These are phyloP conservation scores for Aspergillus udagawae DNA, from an alignment of 2,329 filamentous ascomycete species.

Conservation along the genomic window DNA sequence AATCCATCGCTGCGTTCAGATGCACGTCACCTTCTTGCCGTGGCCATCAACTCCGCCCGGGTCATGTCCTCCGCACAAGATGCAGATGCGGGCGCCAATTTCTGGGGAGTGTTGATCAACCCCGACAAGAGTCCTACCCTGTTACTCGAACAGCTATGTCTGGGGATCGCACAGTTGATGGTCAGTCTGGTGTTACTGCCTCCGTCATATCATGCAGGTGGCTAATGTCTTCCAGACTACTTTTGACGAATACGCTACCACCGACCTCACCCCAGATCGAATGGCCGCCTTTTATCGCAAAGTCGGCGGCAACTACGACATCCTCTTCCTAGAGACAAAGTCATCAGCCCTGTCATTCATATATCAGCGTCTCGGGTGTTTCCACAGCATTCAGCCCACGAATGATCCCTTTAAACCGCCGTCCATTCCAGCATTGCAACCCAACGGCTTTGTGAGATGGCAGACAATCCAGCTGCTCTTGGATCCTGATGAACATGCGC, in stretches of 20 bases:
- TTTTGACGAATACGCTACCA: slow-evolving; percentile 31
- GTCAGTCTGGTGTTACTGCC: slow-evolving; percentile 47
- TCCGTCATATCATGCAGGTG: slow-evolving; percentile 8
- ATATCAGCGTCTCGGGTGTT: slow-evolving; percentile 85
- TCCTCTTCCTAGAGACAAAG: slow-evolving; percentile 73
- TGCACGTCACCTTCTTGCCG: slow-evolving; percentile 7
- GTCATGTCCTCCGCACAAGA: slow-evolving; percentile 28
- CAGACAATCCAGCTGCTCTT: slow-evolving; percentile 86
- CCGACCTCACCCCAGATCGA: slow-evolving; percentile 58
- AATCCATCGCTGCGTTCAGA: slow-evolving; percentile 10
- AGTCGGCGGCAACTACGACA: slow-evolving; percentile 72
- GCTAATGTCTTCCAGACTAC: slow-evolving; percentile 19
- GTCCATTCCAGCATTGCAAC: slow-evolving; percentile 75
- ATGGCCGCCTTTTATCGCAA: slow-evolving; percentile 72
- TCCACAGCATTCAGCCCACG: slow-evolving; percentile 77
- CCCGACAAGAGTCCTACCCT: slow-evolving; percentile 64
- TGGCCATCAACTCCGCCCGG: slow-evolving; percentile 14
- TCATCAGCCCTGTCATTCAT: slow-evolving; percentile 79
- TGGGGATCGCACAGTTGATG: slow-evolving; percentile 66
- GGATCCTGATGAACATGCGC: slow-evolving; percentile 81
- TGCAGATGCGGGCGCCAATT: slow-evolving; percentile 24
- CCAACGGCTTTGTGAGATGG: slow-evolving; percentile 86
- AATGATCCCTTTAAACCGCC: slow-evolving; percentile 67
- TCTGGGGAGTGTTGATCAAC: slow-evolving; percentile 63
- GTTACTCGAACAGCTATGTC: slow-evolving; percentile 63